phyloP scores from a whole-genome alignment of 2,329 filamentous ascomycete genomes.

The Sarocladium oryzae region DNA sequence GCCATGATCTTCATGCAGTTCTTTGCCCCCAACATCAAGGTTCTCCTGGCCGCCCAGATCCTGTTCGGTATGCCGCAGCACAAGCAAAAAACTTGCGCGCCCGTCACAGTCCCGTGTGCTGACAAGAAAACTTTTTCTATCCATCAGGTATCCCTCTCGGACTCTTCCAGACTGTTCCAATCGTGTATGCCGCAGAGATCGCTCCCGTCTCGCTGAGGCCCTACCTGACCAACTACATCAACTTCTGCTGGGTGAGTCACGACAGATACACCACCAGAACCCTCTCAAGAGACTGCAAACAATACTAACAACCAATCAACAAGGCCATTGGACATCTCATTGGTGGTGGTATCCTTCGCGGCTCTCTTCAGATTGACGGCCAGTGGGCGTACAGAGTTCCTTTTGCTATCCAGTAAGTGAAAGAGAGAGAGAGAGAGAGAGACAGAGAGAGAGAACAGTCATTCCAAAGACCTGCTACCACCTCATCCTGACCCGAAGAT shows the following conservation, averaged over 20 bases:
- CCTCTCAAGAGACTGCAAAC: too few relatives aligned
- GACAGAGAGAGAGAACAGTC: too few relatives aligned
- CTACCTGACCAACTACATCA: slow-evolving; percentile 13
- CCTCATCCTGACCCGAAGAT: too few relatives aligned
- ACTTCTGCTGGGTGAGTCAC: slow-evolving; percentile 10
- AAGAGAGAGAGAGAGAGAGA: too few relatives aligned
- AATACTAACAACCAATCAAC: not conserved
- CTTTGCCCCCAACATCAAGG: slow-evolving; percentile 20
- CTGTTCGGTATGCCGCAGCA: slow-evolving; percentile 20
- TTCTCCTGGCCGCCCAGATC: slow-evolving; percentile 24
- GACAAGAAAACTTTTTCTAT: too few relatives aligned
- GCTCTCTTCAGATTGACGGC: slow-evolving; percentile 1
- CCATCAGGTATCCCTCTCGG: slow-evolving; percentile 9
- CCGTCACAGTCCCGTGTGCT: too few relatives aligned
- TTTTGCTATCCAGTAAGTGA: slow-evolving; percentile 13
- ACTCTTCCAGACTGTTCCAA: slow-evolving; percentile 13
- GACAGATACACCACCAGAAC: not conserved
- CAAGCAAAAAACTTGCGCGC: too few relatives aligned
- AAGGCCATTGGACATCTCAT: slow-evolving; percentile 12
- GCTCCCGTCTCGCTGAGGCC: slow-evolving; percentile 12
- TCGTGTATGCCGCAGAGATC: slow-evolving; percentile 12
- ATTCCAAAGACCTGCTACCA: too few relatives aligned
- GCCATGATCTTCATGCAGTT: slow-evolving; percentile 30
- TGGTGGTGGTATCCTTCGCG: slow-evolving; percentile 10
- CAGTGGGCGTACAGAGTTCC: slow-evolving; percentile 10